Percentiles rank a stretch among this genome's conserved stretches.
These are phyloP conservation scores for Brasilioporus rufonigricans DNA, from an alignment of 768 basidiomycete genomes.

Conservation along the genomic window DNA sequence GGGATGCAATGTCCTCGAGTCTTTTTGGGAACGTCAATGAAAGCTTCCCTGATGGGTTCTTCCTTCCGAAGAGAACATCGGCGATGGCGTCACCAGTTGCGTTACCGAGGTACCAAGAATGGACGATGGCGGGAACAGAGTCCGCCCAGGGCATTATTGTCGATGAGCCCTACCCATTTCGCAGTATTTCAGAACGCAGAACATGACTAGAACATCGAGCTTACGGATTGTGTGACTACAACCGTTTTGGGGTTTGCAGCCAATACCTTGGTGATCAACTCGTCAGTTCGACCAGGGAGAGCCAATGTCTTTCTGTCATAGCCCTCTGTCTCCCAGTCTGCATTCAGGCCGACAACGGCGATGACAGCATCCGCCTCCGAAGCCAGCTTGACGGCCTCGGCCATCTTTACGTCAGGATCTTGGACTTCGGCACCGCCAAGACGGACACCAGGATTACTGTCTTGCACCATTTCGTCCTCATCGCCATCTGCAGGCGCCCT, in stretches of 20 bases:
- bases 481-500: conserved; percentile 70
- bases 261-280: conserved; percentile 62
- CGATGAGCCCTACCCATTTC: conserved; percentile 55
- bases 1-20: conserved; percentile 68
- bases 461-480: conserved; percentile 61
- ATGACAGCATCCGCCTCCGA: conserved; percentile 70
- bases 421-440: conserved; percentile 71
- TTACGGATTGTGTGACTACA: conserved; percentile 70
- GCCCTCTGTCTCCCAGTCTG: conserved; percentile 81
- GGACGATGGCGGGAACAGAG: conserved; percentile 63
- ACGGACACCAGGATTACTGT: conserved; percentile 66
- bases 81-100: conserved; percentile 79
- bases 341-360: conserved; percentile 75
- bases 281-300: conserved; percentile 73
- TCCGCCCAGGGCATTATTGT: conserved; percentile 78
- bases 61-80: conserved; percentile 75
- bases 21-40: conserved; percentile 77
- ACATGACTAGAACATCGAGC: conserved; percentile 15
- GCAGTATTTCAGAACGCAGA: conserved; percentile 3
- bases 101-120: conserved; percentile 87
- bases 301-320: conserved; percentile 67
- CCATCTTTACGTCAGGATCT: conserved; percentile 56
- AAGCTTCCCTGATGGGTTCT: conserved; percentile 74
- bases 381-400: conserved; percentile 62
- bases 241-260: conserved; percentile 66